A percentile compares a stretch with the other conserved stretches of the same genome.
Conservation (phyloP, 345 rosid species). For the Camelina laxa region DNA sequence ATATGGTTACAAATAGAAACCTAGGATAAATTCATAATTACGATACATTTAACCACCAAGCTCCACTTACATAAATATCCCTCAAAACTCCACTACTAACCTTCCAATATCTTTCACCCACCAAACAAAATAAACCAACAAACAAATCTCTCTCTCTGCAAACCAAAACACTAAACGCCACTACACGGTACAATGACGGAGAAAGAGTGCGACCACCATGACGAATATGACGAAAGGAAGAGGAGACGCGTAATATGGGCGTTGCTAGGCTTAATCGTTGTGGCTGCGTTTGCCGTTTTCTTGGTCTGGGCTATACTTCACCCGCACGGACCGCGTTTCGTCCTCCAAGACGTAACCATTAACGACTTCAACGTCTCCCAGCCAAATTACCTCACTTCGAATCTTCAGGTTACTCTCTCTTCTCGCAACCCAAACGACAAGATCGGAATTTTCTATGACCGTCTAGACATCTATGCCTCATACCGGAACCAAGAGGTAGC, state of each 20-base stretch:
- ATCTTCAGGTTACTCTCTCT: conserved; percentile 67
- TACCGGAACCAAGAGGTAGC: conserved; percentile 81
- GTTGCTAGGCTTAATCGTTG: conserved; percentile 24
- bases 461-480: conserved; percentile 56
- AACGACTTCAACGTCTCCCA: conserved; percentile 57
- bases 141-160: neutral
- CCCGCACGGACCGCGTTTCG: conserved; percentile 69
- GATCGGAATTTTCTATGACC: conserved; percentile 65
- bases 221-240: conserved; percentile 26
- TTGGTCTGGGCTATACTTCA: conserved; percentile 60
- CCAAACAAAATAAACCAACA: conserved; percentile 7
- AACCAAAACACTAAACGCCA: conserved; percentile 7
- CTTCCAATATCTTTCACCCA: conserved; percentile 18
- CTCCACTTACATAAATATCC: conserved; percentile 24
- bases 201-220: conserved; percentile 46
- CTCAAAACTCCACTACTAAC: conserved; percentile 10
- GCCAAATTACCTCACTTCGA: conserved; percentile 51
- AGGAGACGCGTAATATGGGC: conserved; percentile 33
- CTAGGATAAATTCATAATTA: conserved; percentile 13
- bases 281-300: conserved; percentile 50
- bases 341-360: conserved; percentile 71
- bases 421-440: conserved; percentile 67
- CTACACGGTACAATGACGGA: conserved; percentile 43
- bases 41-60: conserved; percentile 22
- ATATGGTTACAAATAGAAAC: conserved; percentile 23